These are phyloP conservation scores for Brasenia schreberi DNA, from an alignment of 164 flowering plant genomes.

Conservation along the genomic window DNA sequence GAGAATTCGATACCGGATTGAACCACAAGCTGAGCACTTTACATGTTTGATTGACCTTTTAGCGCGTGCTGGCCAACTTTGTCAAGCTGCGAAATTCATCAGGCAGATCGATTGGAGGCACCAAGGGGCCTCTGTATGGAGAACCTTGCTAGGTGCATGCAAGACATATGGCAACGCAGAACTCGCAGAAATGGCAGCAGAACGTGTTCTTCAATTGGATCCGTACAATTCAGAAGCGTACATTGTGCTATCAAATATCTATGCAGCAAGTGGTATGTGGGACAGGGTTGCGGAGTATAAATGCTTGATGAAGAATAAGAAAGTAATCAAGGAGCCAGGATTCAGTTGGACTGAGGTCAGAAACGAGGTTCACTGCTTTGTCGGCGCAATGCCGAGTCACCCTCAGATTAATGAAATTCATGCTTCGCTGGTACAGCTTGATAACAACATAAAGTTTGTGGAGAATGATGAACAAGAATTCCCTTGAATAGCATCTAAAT, in stretches of 20 bases:
- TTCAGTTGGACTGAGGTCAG: conserved; percentile 1
- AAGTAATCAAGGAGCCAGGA: neutral
- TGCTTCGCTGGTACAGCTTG: neutral
- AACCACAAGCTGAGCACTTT: conserved; percentile 11
- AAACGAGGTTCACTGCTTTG: conserved; percentile 1
- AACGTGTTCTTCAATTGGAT: conserved; percentile 11
- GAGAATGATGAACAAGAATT: neutral
- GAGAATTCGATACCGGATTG: conserved; percentile 9
- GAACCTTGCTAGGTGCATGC: conserved; percentile 21
- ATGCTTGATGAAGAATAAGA: neutral
- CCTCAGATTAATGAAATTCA: neutral
- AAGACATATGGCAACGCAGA: conserved; percentile 8
- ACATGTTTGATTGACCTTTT: conserved; percentile 13
- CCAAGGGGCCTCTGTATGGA: conserved; percentile 11
- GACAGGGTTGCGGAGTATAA: neutral
- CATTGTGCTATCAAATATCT: neutral
- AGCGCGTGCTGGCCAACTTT: conserved; percentile 14
- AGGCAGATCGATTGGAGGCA: conserved; percentile 1
- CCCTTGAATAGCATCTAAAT: neutral
- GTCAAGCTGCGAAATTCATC: conserved; percentile 9
- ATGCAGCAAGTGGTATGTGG: neutral
- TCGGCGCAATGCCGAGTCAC: neutral
- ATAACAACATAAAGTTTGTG: neutral
- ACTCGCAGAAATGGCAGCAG: conserved; percentile 10
- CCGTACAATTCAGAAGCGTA: conserved; percentile 9